These are phyloP conservation scores for Sedum album DNA, from an alignment of 164 flowering plant genomes.

Conservation along the genomic window DNA sequence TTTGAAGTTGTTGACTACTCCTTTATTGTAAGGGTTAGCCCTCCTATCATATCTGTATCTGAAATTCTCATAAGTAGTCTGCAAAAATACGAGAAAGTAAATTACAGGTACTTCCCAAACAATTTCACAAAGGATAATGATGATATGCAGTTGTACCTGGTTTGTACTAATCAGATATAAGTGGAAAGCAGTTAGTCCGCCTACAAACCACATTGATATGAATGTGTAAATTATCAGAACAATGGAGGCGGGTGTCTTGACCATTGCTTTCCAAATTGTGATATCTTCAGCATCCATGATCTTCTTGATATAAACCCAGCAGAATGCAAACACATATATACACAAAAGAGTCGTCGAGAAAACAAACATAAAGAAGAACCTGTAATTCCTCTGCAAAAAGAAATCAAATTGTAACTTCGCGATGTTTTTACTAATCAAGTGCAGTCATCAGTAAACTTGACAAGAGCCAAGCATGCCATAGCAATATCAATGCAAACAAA, in stretches of 20 bases:
- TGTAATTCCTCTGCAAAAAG: conserved; percentile 77
- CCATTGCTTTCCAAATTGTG: conserved; percentile 83
- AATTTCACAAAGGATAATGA: not conserved
- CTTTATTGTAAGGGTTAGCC: conserved; percentile 39
- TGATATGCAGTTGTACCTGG: conserved; percentile 41
- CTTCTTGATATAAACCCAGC: conserved; percentile 79
- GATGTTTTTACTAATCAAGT: not conserved
- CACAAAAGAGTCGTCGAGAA: conserved; percentile 91
- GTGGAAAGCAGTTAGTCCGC: conserved; percentile 91
- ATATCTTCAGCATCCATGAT: conserved; percentile 53
- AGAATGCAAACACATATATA: conserved; percentile 74
- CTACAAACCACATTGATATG: conserved; percentile 88
- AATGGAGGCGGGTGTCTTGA: conserved; percentile 81
- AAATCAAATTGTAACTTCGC: conserved; percentile 8
- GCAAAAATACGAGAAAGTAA: conserved; percentile 20
- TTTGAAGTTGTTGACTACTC: conserved; percentile 8
- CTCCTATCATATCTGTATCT: conserved; percentile 54
- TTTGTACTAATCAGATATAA: conserved; percentile 83
- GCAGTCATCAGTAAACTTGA: not conserved
- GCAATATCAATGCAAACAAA: not conserved
- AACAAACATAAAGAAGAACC: conserved; percentile 95
- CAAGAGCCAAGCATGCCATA: not conserved
- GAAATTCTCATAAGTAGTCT: conserved; percentile 57
- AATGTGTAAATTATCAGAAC: conserved; percentile 79
- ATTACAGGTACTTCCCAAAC: not conserved